Conservation (phyloP, 2,329 filamentous ascomycete genomes). For the Exophiala sp. region DNA sequence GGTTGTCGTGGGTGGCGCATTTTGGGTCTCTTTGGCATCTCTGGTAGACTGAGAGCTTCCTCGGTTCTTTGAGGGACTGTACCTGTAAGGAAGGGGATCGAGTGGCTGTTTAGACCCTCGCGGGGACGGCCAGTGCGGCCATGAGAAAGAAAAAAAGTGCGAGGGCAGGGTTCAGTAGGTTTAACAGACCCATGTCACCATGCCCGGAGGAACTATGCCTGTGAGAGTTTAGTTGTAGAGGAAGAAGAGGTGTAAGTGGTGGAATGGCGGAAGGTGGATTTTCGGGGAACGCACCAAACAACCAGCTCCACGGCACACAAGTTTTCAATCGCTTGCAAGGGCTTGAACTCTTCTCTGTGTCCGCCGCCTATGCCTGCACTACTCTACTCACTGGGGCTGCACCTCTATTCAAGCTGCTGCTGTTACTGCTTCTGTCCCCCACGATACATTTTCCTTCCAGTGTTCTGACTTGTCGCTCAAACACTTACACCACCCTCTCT, state of each 20-base stretch:
- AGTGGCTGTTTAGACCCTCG: neutral
- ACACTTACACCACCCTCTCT: neutral
- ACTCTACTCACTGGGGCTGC: neutral
- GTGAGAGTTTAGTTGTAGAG: too few species aligned
- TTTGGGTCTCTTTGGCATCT: too few species aligned
- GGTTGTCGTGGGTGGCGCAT: slow-evolving; percentile 3
- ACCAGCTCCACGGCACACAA: slow-evolving; percentile 16
- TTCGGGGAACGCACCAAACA: neutral
- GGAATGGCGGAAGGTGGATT: neutral
- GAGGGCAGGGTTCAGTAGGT: too few species aligned
- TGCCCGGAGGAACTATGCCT: too few species aligned
- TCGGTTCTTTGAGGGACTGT: too few species aligned
- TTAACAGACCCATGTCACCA: too few species aligned
- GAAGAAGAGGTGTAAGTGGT: too few species aligned
- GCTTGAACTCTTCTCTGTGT: neutral
- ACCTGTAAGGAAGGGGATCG: too few species aligned
- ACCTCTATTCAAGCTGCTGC: neutral
- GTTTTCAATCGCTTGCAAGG: slow-evolving; percentile 7
- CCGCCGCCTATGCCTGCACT: neutral
- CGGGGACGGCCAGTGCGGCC: neutral
- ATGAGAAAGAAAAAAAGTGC: too few species aligned
- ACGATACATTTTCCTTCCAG: neutral
- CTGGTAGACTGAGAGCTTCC: neutral
- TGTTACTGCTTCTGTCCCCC: slow-evolving; percentile 1
- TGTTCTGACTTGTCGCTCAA: neutral